Evolutionary conservation across 2,329 filamentous ascomycete genomes (phyloP).

Genomic region (Mycosphaerelloides madeirae): DNA sequence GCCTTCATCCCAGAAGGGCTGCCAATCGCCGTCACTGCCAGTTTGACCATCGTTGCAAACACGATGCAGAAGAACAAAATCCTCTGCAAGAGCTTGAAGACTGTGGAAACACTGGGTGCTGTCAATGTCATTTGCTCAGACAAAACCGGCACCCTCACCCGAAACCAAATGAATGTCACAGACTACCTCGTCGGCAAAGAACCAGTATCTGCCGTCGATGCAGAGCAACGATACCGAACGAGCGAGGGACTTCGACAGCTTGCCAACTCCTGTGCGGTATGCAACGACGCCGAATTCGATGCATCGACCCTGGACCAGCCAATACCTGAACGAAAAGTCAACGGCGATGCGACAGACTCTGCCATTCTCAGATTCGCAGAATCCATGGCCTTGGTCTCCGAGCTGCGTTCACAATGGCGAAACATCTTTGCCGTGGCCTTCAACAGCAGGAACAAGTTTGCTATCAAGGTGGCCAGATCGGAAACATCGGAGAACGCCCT

Average conservation of each 20-base stretch:
- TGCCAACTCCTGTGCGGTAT: constrained; percentile 59
- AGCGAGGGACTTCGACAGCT: constrained; percentile 51
- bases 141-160: constrained; percentile 67
- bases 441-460: constrained; percentile 78
- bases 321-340: constrained; percentile 58
- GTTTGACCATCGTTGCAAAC: constrained; percentile 70
- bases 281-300: constrained; percentile 73
- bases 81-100: constrained; percentile 74
- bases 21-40: constrained; percentile 62
- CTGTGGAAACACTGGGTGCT: constrained; percentile 68
- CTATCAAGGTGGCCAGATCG: constrained; percentile 60
- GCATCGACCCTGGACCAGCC: constrained; percentile 57
- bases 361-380: constrained; percentile 70
- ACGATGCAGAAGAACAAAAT: constrained; percentile 73
- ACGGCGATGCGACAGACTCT: constrained; percentile 72
- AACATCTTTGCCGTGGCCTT: constrained; percentile 66
- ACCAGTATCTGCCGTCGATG: constrained; percentile 47
- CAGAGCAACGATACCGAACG: constrained; percentile 39
- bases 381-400: constrained; percentile 54
- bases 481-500: constrained; percentile 41
- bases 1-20: constrained; percentile 73
- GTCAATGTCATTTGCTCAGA: constrained; percentile 72
- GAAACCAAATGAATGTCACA: constrained; percentile 48
- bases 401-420: constrained; percentile 59
- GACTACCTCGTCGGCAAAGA: constrained; percentile 58